These are phyloP conservation scores for Pugionium cornutum DNA, from an alignment of 345 rosid species.

Conservation along the genomic window DNA sequence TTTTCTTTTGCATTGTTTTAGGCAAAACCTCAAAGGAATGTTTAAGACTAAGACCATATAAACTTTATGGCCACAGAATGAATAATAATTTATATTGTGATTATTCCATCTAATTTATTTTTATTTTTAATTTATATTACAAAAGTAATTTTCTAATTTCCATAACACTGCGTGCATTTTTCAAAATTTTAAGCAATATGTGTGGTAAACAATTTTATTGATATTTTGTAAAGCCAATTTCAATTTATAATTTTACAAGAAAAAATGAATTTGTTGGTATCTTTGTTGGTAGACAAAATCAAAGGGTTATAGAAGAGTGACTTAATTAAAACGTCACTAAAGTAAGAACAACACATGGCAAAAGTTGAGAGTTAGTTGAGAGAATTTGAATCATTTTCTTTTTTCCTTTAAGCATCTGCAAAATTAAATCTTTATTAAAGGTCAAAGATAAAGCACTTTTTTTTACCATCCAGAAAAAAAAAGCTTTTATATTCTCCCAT, in stretches of 20 bases:
- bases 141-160: too few species aligned
- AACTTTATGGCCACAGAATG: too few species aligned
- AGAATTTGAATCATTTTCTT: conserved; percentile 35
- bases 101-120: too few species aligned
- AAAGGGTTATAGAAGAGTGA: conserved; percentile 14
- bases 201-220: not conserved
- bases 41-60: too few species aligned
- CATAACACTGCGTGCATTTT: too few species aligned
- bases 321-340: conserved; percentile 25
- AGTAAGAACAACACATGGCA: conserved; percentile 16
- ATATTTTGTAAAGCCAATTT: not conserved
- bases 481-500: not conserved
- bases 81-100: too few species aligned
- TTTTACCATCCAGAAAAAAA: conserved; percentile 11
- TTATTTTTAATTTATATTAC: too few species aligned
- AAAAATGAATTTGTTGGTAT: not conserved
- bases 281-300: conserved; percentile 18
- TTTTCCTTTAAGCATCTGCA: conserved; percentile 38
- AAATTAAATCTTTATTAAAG: conserved; percentile 25
- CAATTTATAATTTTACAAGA: not conserved
- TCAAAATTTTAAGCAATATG: not conserved
- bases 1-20: too few species aligned
- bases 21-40: too few species aligned
- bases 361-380: conserved; percentile 22
- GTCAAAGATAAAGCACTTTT: conserved; percentile 26